Conservation (phyloP, 2,329 filamentous ascomycete genomes). For the Helminthosporium solani region DNA sequence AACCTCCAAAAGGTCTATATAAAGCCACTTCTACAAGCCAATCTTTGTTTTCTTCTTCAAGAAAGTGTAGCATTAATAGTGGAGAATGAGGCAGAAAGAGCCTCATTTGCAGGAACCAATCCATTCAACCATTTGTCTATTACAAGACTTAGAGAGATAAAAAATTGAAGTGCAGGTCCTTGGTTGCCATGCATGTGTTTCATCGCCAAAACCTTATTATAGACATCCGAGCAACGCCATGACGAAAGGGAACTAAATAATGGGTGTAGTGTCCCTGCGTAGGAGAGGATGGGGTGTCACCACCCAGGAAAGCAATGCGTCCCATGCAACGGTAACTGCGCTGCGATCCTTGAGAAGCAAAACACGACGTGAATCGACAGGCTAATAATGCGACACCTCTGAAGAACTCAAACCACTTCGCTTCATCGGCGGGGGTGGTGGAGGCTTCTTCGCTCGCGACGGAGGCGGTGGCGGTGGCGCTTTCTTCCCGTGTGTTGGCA, state of each 20-base stretch:
- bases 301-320: slow-evolving; percentile 7
- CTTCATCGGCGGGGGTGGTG: slow-evolving; percentile 65
- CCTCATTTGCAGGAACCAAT: background rate
- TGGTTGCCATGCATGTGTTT: too few relatives aligned
- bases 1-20: too few relatives aligned
- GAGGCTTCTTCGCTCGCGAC: slow-evolving; percentile 64
- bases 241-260: background rate
- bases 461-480: slow-evolving; percentile 60
- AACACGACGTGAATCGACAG: too few relatives aligned
- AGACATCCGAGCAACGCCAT: too few relatives aligned
- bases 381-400: slow-evolving; percentile 40
- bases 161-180: too few relatives aligned
- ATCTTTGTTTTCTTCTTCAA: too few relatives aligned
- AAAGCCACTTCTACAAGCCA: too few relatives aligned
- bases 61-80: too few relatives aligned
- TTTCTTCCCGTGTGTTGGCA: slow-evolving; percentile 48
- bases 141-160: too few relatives aligned
- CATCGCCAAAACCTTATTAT: too few relatives aligned
- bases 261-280: too few relatives aligned
- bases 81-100: background rate
- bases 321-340: slow-evolving; percentile 17
- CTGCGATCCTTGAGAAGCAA: slow-evolving; percentile 19
- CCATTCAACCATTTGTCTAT: background rate
- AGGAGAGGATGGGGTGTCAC: background rate
- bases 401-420: slow-evolving; percentile 51